Conservation (phyloP, 2,329 filamentous ascomycete species). For the Aspergillus amoenus region DNA sequence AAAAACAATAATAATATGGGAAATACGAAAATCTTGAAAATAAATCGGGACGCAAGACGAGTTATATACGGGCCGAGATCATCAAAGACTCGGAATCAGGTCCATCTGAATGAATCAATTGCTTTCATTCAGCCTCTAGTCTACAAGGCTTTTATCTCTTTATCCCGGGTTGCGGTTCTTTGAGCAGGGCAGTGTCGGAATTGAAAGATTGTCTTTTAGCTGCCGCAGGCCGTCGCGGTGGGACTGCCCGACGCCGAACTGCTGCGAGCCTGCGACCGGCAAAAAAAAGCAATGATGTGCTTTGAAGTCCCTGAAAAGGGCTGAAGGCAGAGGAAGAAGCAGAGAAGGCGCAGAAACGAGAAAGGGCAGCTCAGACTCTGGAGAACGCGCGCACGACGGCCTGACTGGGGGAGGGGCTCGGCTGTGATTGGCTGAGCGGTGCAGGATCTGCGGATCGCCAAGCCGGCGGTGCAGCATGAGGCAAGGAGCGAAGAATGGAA, state of each 20-base stretch:
- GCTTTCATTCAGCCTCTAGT: background rate
- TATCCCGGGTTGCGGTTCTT: background rate
- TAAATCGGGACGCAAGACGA: background rate
- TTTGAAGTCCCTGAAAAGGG: background rate
- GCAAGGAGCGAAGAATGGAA: constrained; percentile 8
- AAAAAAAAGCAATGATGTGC: constrained; percentile 3
- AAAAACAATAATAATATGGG: background rate
- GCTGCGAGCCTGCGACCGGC: background rate
- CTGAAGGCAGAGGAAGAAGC: background rate
- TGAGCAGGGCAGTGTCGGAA: background rate
- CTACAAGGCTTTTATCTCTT: constrained; percentile 5
- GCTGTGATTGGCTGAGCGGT: background rate
- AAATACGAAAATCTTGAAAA: background rate
- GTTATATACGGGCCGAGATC: background rate
- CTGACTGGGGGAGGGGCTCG: constrained; percentile 11
- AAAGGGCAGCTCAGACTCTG: background rate
- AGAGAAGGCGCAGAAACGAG: background rate
- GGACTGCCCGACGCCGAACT: background rate
- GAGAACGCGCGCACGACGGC: constrained; percentile 12
- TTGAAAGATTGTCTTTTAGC: background rate
- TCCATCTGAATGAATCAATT: background rate
- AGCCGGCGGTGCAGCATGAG: constrained; percentile 19
- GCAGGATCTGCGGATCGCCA: constrained; percentile 21
- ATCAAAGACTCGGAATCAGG: background rate
- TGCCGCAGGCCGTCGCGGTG: background rate